Conservation (phyloP, 768 basidiomycete species). For the Amanita phalloides region DNA sequence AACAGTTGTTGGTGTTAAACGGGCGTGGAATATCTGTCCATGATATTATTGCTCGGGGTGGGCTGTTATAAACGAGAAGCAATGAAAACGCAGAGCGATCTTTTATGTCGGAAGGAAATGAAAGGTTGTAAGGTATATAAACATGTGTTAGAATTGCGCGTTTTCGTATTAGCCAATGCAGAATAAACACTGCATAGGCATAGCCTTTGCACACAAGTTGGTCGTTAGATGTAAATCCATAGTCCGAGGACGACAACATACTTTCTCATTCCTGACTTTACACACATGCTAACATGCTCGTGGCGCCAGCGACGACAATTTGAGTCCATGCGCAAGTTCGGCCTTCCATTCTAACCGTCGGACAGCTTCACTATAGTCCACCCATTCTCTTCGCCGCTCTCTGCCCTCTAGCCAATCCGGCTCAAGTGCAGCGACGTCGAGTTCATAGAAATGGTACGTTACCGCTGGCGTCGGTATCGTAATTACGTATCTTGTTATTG, state of each 20-base stretch:
- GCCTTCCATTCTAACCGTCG: constrained; percentile 71
- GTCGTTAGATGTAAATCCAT: not conserved
- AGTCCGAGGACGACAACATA: not conserved
- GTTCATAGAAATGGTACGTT: constrained; percentile 86
- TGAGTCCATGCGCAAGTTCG: constrained; percentile 72
- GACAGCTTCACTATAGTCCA: constrained; percentile 76
- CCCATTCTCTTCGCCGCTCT: constrained; percentile 80
- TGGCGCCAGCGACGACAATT: constrained; percentile 57
- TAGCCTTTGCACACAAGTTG: not conserved
- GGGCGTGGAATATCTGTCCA: not conserved
- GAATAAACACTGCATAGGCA: too few relatives aligned
- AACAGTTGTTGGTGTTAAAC: not conserved
- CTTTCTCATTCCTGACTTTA: not conserved
- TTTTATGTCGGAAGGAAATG: not conserved
- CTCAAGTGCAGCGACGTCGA: constrained; percentile 71
- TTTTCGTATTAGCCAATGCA: not conserved
- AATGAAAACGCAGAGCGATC: not conserved
- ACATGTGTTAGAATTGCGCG: not conserved
- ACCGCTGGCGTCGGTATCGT: constrained; percentile 72
- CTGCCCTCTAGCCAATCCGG: constrained; percentile 72
- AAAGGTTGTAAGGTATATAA: not conserved
- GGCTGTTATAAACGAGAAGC: not conserved
- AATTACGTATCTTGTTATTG: constrained; percentile 74
- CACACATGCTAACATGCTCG: constrained; percentile 12
- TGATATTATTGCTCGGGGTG: not conserved